A percentile compares a stretch with the other conserved stretches of the same genome.
Conservation (phyloP, 108 stramenopile genomes). For the Cyclotella distinguenda region DNA sequence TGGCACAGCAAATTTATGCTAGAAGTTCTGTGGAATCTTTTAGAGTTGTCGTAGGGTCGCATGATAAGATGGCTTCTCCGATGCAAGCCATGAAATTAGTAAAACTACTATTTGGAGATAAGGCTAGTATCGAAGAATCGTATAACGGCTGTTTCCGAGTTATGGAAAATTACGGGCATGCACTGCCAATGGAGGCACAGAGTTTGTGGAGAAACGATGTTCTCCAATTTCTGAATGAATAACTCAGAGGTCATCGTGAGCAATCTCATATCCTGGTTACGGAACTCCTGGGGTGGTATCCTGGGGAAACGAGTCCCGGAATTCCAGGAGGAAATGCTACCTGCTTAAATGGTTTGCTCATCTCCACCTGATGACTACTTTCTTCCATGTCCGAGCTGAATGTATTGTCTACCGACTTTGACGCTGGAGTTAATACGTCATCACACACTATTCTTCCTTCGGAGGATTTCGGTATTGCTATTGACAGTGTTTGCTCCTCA, state of each 20-base stretch:
- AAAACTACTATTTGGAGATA: slow-evolving; percentile 12
- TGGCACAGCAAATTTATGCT: slow-evolving; percentile 49
- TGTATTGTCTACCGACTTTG: background rate
- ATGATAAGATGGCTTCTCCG: slow-evolving; percentile 56
- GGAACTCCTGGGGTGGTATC: background rate
- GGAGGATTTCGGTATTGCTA: background rate
- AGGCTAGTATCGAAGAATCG: background rate
- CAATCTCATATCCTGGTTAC: too few species aligned
- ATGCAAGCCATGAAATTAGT: slow-evolving; percentile 23
- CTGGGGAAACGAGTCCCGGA: slow-evolving; percentile 32
- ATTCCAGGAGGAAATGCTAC: slow-evolving; percentile 9
- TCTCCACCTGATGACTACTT: background rate
- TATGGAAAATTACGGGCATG: slow-evolving; percentile 53
- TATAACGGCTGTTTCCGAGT: slow-evolving; percentile 11
- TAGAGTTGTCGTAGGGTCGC: slow-evolving; percentile 49
- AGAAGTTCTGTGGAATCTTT: slow-evolving; percentile 5
- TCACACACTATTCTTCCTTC: background rate
- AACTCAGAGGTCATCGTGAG: background rate
- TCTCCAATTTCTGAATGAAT: slow-evolving; percentile 30
- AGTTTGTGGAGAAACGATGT: slow-evolving; percentile 53
- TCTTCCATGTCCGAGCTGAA: slow-evolving; percentile 3
- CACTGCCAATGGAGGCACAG: slow-evolving; percentile 57
- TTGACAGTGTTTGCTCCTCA: slow-evolving; percentile 8
- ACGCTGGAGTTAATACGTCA: slow-evolving; percentile 1
- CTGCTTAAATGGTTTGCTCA: background rate